A percentile compares a stretch with the other conserved stretches of the same genome.
Conservation (phyloP, 2,329 filamentous ascomycete species). For the Hymenoscyphus albidus region DNA sequence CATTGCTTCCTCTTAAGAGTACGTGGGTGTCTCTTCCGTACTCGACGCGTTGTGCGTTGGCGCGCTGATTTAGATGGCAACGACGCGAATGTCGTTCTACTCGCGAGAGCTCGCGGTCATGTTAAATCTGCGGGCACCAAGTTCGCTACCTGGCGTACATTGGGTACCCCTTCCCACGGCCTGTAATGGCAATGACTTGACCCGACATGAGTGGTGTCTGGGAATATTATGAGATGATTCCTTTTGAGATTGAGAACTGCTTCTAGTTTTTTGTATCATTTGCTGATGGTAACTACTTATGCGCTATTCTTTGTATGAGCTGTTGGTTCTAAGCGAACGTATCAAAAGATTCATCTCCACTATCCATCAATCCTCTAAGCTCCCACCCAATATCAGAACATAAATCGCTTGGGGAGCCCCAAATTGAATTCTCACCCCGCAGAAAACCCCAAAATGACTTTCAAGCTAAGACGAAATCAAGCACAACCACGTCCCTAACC, state of each 20-base stretch:
- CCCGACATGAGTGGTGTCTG: neutral
- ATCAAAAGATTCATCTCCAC: too few relatives aligned
- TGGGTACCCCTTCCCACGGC: neutral
- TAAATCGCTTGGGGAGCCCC: neutral
- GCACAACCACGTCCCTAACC: constrained; percentile 19
- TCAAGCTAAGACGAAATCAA: constrained; percentile 21
- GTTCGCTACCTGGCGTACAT: neutral
- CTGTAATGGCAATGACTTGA: neutral
- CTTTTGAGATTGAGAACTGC: neutral
- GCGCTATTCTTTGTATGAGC: neutral
- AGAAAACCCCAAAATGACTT: neutral
- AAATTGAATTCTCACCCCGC: neutral
- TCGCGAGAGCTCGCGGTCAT: neutral
- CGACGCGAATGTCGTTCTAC: neutral
- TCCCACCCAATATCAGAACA: neutral
- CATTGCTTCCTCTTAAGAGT: neutral
- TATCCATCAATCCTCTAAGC: neutral
- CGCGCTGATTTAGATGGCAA: neutral
- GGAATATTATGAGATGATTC: neutral
- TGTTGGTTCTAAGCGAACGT: neutral
- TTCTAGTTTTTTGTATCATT: neutral
- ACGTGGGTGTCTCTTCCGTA: neutral
- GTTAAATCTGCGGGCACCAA: neutral
- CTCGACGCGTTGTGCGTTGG: neutral
- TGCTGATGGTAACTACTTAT: neutral